These are phyloP conservation scores for Metschnikowia shivogae DNA, from an alignment of 805 yeast genomes.

Conservation along the genomic window DNA sequence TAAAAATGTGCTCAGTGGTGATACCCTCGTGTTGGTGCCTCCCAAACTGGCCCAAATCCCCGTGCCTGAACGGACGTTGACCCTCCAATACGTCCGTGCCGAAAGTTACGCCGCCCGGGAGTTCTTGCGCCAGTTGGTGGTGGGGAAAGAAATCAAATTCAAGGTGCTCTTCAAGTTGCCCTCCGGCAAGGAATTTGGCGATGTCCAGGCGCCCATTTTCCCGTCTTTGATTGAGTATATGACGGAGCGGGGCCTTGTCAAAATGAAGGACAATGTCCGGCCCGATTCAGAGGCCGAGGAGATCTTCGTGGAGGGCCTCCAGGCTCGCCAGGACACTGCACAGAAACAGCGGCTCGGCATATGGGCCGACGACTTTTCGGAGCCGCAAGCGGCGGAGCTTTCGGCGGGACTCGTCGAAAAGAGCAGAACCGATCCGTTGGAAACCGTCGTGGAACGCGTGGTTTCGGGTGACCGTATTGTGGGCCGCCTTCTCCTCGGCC, in stretches of 20 bases:
- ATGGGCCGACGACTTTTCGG: constrained; percentile 38
- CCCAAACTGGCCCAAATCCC: constrained; percentile 38
- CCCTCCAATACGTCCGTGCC: constrained; percentile 62
- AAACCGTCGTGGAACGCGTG: constrained; percentile 69
- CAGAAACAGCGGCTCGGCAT: constrained; percentile 48
- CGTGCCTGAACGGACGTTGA: constrained; percentile 53
- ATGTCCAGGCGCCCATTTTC: constrained; percentile 60
- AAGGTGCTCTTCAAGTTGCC: constrained; percentile 52
- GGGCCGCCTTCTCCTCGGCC: constrained; percentile 49
- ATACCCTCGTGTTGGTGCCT: constrained; percentile 61
- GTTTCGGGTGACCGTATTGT: constrained; percentile 76
- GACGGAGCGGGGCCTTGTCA: constrained; percentile 57
- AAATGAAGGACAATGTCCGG: constrained; percentile 51
- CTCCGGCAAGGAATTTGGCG: constrained; percentile 66
- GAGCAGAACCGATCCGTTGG: constrained; percentile 40
- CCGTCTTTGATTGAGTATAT: constrained; percentile 53
- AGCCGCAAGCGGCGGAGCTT: constrained; percentile 24
- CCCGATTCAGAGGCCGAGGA: constrained; percentile 39
- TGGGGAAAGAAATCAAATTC: constrained; percentile 64
- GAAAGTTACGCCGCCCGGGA: constrained; percentile 61
- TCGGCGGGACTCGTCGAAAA: constrained; percentile 30
- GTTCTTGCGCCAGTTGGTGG: constrained; percentile 52
- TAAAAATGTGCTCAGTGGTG: constrained; percentile 66
- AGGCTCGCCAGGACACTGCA: constrained; percentile 48
- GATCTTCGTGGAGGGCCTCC: constrained; percentile 33